Percentiles rank a stretch among this genome's conserved stretches.
These are phyloP conservation scores for Marchantia polymorpha DNA, from an alignment of 225 moss, liverwort and hornwort species.

Conservation along the genomic window DNA sequence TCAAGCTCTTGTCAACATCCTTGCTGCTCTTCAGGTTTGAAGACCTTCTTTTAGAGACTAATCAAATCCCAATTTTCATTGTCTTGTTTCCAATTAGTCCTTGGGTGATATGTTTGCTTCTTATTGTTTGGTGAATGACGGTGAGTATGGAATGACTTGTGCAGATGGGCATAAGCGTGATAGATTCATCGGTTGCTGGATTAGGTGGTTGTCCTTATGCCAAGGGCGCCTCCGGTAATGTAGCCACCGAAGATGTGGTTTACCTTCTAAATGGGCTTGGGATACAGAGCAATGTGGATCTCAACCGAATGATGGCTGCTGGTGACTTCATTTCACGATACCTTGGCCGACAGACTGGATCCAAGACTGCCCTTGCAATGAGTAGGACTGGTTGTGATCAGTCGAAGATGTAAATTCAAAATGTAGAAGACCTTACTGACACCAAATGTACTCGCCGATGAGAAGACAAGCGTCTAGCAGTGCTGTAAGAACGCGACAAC, in stretches of 20 bases:
- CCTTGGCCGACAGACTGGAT: slow-evolving; percentile 65
- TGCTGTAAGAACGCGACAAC: neutral
- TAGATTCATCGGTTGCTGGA: slow-evolving; percentile 90
- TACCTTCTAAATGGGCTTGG: slow-evolving; percentile 83
- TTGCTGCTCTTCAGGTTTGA: slow-evolving; percentile 82
- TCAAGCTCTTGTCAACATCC: slow-evolving; percentile 80
- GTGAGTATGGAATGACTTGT: neutral
- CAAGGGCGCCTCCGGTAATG: slow-evolving; percentile 90
- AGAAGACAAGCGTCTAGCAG: neutral
- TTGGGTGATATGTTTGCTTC: neutral
- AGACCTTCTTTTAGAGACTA: neutral
- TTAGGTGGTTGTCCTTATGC: slow-evolving; percentile 96
- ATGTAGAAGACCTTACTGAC: neutral
- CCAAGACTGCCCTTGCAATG: slow-evolving; percentile 59
- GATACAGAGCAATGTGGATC: slow-evolving; percentile 69
- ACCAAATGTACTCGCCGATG: neutral
- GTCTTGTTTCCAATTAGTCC: neutral
- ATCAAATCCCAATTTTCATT: neutral
- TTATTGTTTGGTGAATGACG: neutral
- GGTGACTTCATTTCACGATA: slow-evolving; percentile 77
- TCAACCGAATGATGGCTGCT: slow-evolving; percentile 59
- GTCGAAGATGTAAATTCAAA: slow-evolving; percentile 36
- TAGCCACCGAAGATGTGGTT: slow-evolving; percentile 91
- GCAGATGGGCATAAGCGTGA: slow-evolving; percentile 90
- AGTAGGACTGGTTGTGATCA: slow-evolving; percentile 30